These are phyloP conservation scores for Ceratobasidium papillatum DNA, from an alignment of 1,284 basidiomycete genomes.

Conservation along the genomic window DNA sequence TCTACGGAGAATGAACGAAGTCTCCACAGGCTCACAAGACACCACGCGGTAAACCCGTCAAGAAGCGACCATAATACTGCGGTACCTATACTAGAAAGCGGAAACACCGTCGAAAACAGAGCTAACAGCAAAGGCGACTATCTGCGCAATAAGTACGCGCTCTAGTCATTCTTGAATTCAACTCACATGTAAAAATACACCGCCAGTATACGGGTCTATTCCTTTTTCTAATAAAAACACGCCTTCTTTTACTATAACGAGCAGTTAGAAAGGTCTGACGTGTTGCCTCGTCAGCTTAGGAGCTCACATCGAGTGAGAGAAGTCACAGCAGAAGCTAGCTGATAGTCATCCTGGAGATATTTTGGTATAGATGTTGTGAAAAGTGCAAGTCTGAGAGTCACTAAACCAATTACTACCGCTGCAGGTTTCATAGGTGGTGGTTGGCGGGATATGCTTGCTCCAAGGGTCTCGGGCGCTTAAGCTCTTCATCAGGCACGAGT, in stretches of 20 bases:
- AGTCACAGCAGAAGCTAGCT: constrained; percentile 83
- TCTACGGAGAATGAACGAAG: constrained; percentile 60
- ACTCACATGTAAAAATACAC: constrained; percentile 82
- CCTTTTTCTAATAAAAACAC: constrained; percentile 77
- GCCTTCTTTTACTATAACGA: constrained; percentile 79
- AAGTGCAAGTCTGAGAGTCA: constrained; percentile 50
- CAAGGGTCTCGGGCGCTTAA: not conserved
- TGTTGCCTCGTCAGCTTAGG: constrained; percentile 51
- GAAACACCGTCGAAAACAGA: constrained; percentile 73
- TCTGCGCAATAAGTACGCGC: constrained; percentile 37
- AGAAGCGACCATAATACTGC: constrained; percentile 74
- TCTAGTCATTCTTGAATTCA: constrained; percentile 19
- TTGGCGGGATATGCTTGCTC: constrained; percentile 26
- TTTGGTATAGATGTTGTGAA: constrained; percentile 51
- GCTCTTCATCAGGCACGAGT: too few species aligned
- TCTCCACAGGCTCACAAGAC: constrained; percentile 73
- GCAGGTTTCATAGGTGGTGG: constrained; percentile 34
- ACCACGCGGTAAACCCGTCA: constrained; percentile 73
- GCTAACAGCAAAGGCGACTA: constrained; percentile 86
- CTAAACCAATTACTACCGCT: constrained; percentile 32
- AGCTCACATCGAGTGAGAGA: constrained; percentile 67
- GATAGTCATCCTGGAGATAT: constrained; percentile 60
- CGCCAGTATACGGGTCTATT: constrained; percentile 85
- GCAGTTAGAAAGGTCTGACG: constrained; percentile 20
- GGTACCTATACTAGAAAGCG: constrained; percentile 59